These are phyloP conservation scores for Rubia peregrina DNA, from an alignment of 305 asterid species.

Conservation along the genomic window DNA sequence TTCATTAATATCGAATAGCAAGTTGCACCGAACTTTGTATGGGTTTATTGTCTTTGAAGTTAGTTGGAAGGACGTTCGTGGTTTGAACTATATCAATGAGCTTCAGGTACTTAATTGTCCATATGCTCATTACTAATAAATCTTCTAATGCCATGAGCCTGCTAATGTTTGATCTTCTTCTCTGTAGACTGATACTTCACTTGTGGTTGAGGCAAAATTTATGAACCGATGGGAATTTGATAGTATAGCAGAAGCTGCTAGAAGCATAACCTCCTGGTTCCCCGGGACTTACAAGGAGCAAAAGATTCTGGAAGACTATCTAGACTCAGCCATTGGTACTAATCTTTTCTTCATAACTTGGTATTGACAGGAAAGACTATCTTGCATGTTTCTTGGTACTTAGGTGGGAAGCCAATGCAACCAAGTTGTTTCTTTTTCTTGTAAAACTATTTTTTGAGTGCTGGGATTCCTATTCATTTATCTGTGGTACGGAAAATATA, in stretches of 20 bases:
- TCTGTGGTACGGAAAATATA: not conserved
- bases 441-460: no score
- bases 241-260: conserved; percentile 68
- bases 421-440: not conserved
- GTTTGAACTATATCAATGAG: conserved; percentile 85
- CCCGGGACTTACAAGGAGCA: conserved; percentile 62
- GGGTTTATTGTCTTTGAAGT: conserved; percentile 97
- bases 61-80: conserved; percentile 79
- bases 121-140: not conserved
- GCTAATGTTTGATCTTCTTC: conserved; percentile 12
- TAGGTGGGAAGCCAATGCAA: not conserved
- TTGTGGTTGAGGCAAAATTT: conserved; percentile 77
- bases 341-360: not conserved
- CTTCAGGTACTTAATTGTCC: conserved; percentile 59
- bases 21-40: conserved; percentile 77
- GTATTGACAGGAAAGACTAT: not conserved
- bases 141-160: not conserved
- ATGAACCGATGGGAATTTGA: conserved; percentile 99
- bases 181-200: conserved; percentile 81
- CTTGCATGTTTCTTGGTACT: not conserved
- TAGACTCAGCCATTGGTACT: conserved; percentile 61
- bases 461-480: not conserved
- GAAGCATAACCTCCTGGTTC: conserved; percentile 67
- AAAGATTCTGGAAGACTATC: conserved; percentile 53
- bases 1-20: conserved; percentile 66